Evolutionary conservation across 768 basidiomycete species (phyloP).

Genomic region (Russula virescens): DNA sequence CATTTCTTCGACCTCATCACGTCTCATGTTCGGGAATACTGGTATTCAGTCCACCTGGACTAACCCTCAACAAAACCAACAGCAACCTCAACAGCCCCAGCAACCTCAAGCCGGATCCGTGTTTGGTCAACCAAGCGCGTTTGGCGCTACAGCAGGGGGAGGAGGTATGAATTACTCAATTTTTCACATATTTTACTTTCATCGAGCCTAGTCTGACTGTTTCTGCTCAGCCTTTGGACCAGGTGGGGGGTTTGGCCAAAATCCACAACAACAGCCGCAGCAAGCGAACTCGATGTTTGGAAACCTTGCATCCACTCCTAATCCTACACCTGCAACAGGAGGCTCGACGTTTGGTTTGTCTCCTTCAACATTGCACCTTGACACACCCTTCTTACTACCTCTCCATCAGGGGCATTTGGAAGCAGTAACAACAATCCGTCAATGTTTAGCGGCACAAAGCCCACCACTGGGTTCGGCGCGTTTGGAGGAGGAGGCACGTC

Average conservation of each 20-base stretch:
- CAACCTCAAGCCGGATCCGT: conserved; percentile 37
- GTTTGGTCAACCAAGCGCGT: conserved; percentile 66
- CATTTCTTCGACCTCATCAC: neutral
- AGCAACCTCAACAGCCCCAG: conserved; percentile 48
- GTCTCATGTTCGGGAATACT: conserved; percentile 57
- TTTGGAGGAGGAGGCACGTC: conserved; percentile 57
- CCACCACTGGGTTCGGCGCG: conserved; percentile 68
- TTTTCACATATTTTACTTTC: conserved; percentile 24
- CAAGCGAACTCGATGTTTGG: conserved; percentile 82
- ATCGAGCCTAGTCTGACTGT: conserved; percentile 4
- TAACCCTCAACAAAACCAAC: conserved; percentile 60
- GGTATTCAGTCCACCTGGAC: conserved; percentile 59
- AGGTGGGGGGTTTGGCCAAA: conserved; percentile 52
- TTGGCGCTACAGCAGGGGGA: conserved; percentile 54
- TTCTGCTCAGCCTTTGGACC: conserved; percentile 31
- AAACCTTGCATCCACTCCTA: conserved; percentile 38
- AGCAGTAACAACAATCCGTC: conserved; percentile 31
- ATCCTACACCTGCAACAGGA: conserved; percentile 32
- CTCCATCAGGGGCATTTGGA: conserved; percentile 37
- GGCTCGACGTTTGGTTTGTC: conserved; percentile 35
- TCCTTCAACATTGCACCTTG: conserved; percentile 12
- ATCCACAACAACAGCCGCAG: conserved; percentile 41
- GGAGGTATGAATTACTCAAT: conserved; percentile 28
- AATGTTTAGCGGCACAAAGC: conserved; percentile 64
- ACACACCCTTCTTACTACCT: conserved; percentile 8